These are phyloP conservation scores for Aspergillus coremiiformis DNA, from an alignment of 495 filamentous ascomycete species.

Conservation along the genomic window DNA sequence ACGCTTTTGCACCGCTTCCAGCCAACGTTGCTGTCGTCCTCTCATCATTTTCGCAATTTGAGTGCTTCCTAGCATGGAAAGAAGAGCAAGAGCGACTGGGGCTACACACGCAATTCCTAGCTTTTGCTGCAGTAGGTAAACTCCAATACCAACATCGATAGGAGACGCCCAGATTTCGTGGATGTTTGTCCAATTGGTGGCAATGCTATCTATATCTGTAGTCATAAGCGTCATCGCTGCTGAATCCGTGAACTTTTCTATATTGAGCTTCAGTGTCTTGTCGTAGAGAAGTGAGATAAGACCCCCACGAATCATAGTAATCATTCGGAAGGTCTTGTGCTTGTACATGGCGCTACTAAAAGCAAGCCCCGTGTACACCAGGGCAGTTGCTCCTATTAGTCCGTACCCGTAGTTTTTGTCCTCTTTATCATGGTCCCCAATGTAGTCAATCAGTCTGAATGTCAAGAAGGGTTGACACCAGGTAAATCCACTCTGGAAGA, in stretches of 20 bases:
- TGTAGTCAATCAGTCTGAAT: conserved; percentile 28
- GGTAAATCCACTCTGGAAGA: conserved; percentile 41
- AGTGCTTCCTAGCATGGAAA: conserved; percentile 6
- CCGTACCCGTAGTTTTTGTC: conserved; percentile 34
- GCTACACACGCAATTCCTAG: conserved; percentile 32
- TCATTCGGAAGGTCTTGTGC: conserved; percentile 36
- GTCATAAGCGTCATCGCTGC: conserved; percentile 46
- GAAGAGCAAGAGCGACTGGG: conserved; percentile 35
- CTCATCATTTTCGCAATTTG: neutral
- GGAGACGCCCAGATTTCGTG: conserved; percentile 42
- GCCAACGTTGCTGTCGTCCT: conserved; percentile 35
- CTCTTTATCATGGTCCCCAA: neutral
- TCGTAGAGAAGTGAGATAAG: conserved; percentile 41
- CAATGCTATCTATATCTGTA: conserved; percentile 41
- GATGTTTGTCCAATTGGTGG: conserved; percentile 18
- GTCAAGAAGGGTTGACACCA: conserved; percentile 51
- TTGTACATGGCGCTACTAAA: conserved; percentile 39
- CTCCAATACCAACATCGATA: conserved; percentile 45
- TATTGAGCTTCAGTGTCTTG: conserved; percentile 20
- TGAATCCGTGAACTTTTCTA: conserved; percentile 25
- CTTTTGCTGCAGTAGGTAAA: conserved; percentile 38
- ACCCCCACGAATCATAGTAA: conserved; percentile 45
- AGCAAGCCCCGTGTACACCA: conserved; percentile 48
- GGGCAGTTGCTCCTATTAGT: conserved; percentile 44
- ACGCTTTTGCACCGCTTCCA: conserved; percentile 35